Conservation (phyloP, 2,329 filamentous ascomycete species). For the Anthostomella pinea region DNA sequence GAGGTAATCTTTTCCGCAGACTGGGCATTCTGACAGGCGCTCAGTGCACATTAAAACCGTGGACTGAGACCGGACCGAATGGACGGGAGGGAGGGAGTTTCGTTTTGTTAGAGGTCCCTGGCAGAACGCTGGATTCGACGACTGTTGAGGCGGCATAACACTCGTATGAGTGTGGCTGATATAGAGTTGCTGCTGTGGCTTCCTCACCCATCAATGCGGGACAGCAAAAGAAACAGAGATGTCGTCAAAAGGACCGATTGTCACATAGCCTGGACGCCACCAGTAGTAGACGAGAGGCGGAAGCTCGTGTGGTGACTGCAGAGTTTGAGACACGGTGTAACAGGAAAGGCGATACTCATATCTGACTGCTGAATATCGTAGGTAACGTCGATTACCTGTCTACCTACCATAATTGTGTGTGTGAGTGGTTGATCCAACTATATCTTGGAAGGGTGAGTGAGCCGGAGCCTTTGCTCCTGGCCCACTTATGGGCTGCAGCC, state of each 20-base stretch:
- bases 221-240: too few species aligned
- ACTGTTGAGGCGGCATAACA: conserved; percentile 24
- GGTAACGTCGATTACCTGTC: too few species aligned
- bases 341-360: conserved; percentile 11
- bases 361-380: conserved; percentile 15
- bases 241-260: too few species aligned
- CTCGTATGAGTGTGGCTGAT: conserved; percentile 25
- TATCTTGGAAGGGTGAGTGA: too few species aligned
- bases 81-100: conserved; percentile 15
- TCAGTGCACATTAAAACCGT: conserved; percentile 57
- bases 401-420: too few species aligned
- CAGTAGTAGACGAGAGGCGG: conserved; percentile 13
- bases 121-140: conserved; percentile 20
- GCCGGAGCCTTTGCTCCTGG: too few species aligned
- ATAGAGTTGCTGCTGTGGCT: conserved; percentile 18
- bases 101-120: conserved; percentile 21
- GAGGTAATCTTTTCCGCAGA: conserved; percentile 58
- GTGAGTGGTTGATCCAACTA: too few species aligned
- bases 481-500: too few species aligned
- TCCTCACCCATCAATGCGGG: conserved; percentile 20
- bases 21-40: conserved; percentile 55
- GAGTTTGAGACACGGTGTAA: conserved; percentile 20
- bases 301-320: conserved; percentile 23
- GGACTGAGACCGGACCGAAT: conserved; percentile 14
- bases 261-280: conserved; percentile 17